Evolutionary conservation across 2,329 filamentous ascomycete species (phyloP).

Genomic region (Aspergillus vadensis): DNA sequence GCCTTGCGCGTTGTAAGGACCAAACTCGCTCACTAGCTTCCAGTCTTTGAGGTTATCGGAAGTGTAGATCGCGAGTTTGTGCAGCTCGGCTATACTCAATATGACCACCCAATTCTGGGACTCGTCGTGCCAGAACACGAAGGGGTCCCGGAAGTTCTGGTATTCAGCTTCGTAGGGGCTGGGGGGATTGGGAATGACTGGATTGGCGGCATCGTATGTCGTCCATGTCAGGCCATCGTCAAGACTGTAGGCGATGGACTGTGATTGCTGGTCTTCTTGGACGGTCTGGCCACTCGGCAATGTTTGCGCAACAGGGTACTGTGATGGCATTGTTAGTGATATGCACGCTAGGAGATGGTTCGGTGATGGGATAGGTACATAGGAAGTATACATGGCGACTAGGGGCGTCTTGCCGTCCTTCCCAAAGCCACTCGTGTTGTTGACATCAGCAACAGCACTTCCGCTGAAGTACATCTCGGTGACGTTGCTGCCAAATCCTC

Average conservation of each 20-base stretch:
- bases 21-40: conserved; percentile 28
- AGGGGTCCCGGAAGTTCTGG: conserved; percentile 60
- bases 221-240: conserved; percentile 15
- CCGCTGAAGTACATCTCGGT: conserved; percentile 55
- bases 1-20: conserved; percentile 28
- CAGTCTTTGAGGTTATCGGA: conserved; percentile 32
- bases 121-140: conserved; percentile 48
- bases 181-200: conserved; percentile 56
- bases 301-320: conserved; percentile 26
- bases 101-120: conserved; percentile 27
- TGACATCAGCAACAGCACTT: conserved; percentile 60
- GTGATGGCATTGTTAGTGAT: background rate
- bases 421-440: conserved; percentile 69
- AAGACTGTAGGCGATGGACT: conserved; percentile 16
- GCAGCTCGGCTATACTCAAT: conserved; percentile 18
- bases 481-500: conserved; percentile 48
- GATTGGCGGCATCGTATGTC: conserved; percentile 58
- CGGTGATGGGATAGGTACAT: conserved; percentile 16
- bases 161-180: conserved; percentile 49
- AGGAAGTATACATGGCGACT: conserved; percentile 61
- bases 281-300: conserved; percentile 27
- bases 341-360: background rate
- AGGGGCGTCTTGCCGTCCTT: conserved; percentile 61
- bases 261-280: conserved; percentile 15
- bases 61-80: conserved; percentile 28